phyloP scores from a whole-genome alignment of 2,329 filamentous ascomycete genomes.

The Paraphaeosphaeria minitans region DNA sequence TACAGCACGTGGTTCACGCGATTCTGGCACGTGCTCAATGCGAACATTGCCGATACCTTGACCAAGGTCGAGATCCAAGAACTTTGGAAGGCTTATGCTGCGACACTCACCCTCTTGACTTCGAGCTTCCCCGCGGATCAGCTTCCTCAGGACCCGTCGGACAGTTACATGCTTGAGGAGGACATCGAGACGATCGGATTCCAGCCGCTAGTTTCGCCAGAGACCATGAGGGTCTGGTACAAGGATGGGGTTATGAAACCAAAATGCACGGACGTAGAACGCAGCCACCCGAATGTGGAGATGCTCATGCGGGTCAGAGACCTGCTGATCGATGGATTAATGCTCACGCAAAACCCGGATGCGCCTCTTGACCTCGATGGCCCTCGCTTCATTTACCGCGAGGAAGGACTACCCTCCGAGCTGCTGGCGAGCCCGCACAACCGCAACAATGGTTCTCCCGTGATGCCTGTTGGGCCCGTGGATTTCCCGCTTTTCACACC shows the following conservation, averaged over 20 bases:
- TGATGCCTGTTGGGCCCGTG: conserved; percentile 44
- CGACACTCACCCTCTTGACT: conserved; percentile 63
- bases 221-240: conserved; percentile 59
- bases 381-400: conserved; percentile 59
- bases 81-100: conserved; percentile 70
- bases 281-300: conserved; percentile 64
- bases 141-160: conserved; percentile 50
- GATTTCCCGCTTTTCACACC: conserved; percentile 43
- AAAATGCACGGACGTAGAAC: conserved; percentile 59
- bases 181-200: conserved; percentile 71
- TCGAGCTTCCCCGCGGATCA: conserved; percentile 63
- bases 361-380: conserved; percentile 57
- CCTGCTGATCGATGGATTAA: conserved; percentile 65
- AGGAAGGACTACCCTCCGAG: conserved; percentile 58
- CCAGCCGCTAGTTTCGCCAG: conserved; percentile 60
- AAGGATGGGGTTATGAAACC: conserved; percentile 56
- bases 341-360: conserved; percentile 58
- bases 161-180: conserved; percentile 70
- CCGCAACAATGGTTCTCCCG: conserved; percentile 48
- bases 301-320: conserved; percentile 70
- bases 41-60: conserved; percentile 59
- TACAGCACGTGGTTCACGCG: conserved; percentile 71
- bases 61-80: conserved; percentile 64
- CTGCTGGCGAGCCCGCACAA: conserved; percentile 53
- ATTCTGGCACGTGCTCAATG: conserved; percentile 59